phyloP scores from a whole-genome alignment of 352 stramenopile genomes.

The Pythium plurisporium region DNA sequence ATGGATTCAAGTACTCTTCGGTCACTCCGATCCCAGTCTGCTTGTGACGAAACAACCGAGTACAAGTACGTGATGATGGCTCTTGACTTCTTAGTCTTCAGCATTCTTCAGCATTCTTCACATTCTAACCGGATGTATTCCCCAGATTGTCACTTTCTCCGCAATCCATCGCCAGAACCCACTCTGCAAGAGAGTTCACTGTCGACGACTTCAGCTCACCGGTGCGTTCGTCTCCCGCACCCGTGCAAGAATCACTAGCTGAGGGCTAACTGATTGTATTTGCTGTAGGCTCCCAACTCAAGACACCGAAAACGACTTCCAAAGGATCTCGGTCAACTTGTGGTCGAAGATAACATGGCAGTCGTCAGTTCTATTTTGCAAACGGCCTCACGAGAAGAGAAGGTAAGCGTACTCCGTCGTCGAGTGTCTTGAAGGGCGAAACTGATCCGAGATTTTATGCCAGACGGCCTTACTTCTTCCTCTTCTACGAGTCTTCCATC shows the following conservation, averaged over 20 bases:
- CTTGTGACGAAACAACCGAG: conserved; percentile 18
- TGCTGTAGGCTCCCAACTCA: background rate
- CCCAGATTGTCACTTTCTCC: conserved; percentile 17
- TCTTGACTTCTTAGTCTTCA: background rate
- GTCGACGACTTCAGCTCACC: conserved; percentile 20
- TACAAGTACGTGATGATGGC: conserved; percentile 21
- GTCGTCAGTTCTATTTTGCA: conserved; percentile 76
- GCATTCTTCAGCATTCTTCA: too few species aligned
- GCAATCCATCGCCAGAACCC: conserved; percentile 13
- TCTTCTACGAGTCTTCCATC: conserved; percentile 34
- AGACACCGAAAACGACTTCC: conserved; percentile 15
- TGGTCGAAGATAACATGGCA: conserved; percentile 70
- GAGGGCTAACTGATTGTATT: background rate
- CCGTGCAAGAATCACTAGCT: background rate
- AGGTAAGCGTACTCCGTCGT: conserved; percentile 29
- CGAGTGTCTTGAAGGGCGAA: background rate
- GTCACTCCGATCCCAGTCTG: conserved; percentile 20
- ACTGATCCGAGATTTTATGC: background rate
- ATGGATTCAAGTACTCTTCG: conserved; percentile 21
- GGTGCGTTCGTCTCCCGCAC: too few species aligned
- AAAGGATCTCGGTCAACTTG: conserved; percentile 42
- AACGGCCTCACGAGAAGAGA: conserved; percentile 68
- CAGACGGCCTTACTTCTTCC: conserved; percentile 31
- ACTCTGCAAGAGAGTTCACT: conserved; percentile 15
- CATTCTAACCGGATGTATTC: too few species aligned